phyloP scores from a whole-genome alignment of 2,329 filamentous ascomycete species.

The Sporothrix brasiliensis region DNA sequence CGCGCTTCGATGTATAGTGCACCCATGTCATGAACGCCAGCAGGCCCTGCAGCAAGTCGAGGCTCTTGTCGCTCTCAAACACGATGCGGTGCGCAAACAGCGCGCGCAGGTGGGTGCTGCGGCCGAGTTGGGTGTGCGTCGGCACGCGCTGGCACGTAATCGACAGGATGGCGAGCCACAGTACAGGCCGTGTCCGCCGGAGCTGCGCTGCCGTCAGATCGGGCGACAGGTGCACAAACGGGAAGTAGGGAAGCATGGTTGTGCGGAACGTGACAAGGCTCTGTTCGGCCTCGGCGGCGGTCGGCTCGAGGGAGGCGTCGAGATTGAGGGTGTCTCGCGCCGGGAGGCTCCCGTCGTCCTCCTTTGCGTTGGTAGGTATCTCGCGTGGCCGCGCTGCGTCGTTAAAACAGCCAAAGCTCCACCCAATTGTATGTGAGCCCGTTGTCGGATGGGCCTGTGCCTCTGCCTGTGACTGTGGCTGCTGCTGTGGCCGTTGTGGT shows the following conservation, averaged over 20 bases:
- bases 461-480: too few species aligned
- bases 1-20: slow-evolving; percentile 36
- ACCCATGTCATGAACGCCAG: slow-evolving; percentile 44
- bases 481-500: not conserved
- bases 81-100: slow-evolving; percentile 51
- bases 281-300: slow-evolving; percentile 46
- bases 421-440: not conserved
- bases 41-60: slow-evolving; percentile 56
- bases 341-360: not conserved
- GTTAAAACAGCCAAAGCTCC: slow-evolving; percentile 20
- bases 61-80: slow-evolving; percentile 50
- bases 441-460: not conserved
- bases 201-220: slow-evolving; percentile 46
- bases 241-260: slow-evolving; percentile 48
- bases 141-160: slow-evolving; percentile 48
- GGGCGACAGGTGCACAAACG: slow-evolving; percentile 49
- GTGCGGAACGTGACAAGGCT: slow-evolving; percentile 48
- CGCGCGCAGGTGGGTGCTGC: slow-evolving; percentile 49
- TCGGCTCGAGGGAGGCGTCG: slow-evolving; percentile 36
- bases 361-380: not conserved
- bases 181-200: slow-evolving; percentile 48
- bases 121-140: slow-evolving; percentile 46
- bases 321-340: slow-evolving; percentile 25
- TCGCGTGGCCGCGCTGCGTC: not conserved
- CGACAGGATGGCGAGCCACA: slow-evolving; percentile 55